These are phyloP conservation scores for Borealophlyctis nickersoniae DNA, from an alignment of 192 early-diverging fungal species.

Conservation along the genomic window DNA sequence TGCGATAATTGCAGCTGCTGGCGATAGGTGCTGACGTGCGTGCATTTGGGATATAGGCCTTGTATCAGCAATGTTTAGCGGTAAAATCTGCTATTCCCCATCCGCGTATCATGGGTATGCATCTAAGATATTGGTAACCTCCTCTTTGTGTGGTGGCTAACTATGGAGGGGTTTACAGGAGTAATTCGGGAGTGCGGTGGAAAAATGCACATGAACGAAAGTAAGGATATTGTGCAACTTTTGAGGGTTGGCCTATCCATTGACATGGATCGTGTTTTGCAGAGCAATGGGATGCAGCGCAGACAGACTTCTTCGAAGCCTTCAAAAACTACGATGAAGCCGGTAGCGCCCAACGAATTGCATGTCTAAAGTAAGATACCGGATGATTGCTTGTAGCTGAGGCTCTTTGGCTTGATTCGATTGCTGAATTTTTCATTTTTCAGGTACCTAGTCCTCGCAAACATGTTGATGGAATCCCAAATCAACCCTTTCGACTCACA, in stretches of 20 bases:
- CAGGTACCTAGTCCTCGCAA: slow-evolving; percentile 87
- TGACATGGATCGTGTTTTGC: not conserved
- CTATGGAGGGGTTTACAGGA: slow-evolving; percentile 34
- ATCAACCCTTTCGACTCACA: slow-evolving; percentile 97
- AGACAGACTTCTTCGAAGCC: slow-evolving; percentile 93
- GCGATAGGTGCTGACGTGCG: not conserved
- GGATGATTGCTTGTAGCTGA: not conserved
- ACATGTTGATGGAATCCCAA: slow-evolving; percentile 92
- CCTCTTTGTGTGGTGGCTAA: not conserved
- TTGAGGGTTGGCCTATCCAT: not conserved
- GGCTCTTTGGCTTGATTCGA: not conserved
- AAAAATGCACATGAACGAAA: slow-evolving; percentile 97
- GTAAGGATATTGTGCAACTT: slow-evolving; percentile 34
- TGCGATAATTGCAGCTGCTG: too few relatives aligned
- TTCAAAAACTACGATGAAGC: slow-evolving; percentile 99
- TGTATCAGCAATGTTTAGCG: slow-evolving; percentile 83
- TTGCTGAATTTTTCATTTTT: slow-evolving; percentile 11
- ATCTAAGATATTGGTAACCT: not conserved
- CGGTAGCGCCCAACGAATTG: slow-evolving; percentile 86
- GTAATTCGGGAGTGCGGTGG: slow-evolving; percentile 96
- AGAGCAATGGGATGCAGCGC: slow-evolving; percentile 89
- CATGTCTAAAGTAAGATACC: slow-evolving; percentile 73
- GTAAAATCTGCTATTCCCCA: slow-evolving; percentile 95
- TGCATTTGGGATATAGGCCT: slow-evolving; percentile 38
- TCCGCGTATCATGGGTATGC: slow-evolving; percentile 83